Base-by-base conservation (phyloP, 2,329 filamentous ascomycete species). In the Claviceps monticola region DNA sequence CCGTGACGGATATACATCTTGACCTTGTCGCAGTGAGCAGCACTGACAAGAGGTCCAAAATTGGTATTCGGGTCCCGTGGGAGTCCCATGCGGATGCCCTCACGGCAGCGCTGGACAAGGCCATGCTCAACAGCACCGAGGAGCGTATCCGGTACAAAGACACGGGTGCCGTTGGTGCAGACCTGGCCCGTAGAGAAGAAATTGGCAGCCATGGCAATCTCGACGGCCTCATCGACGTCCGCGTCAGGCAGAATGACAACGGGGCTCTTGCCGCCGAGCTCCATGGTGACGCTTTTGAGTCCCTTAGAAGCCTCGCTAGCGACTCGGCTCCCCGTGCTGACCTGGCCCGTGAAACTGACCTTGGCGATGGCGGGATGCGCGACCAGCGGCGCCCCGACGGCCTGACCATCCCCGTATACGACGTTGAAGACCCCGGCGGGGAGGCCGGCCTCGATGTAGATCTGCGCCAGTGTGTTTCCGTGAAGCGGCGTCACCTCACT, bases 251-350 rank as follows among this genome's bases (percentile, higher is more conserved):
- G 79, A 46, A 95, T 75, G 49, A 95, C 73, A 43, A 88, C 73
- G 0, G 88, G 86, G 54, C 83, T 88, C 71, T 95, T 95, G 48
- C 89, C 89, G 51, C 89, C 89, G 0, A 95, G 76, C 69, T 95
- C 89, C 85, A 94, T 90, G 19, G 89, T 95, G 48, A 93, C 83
- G 63, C 89, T 88, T 69, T 94, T 94, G 84, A 94, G 89, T 59
- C 79, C 80, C 36, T 79, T 80, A 1, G 85, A 83, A 2, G 88
- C 88, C 38, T 82, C 73, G 44, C 78, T 79, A 9, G 88, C 88
- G 9, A 95, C 88, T 64, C 88, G 91, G 68, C 80, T 79, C 14
- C 89, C 88, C 0, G 88, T 95, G 54, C 80, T 77, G 26, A 94
- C 88, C 64, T 94, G 88, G 17, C 88, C 88, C 0, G 88, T 95